phyloP scores from a whole-genome alignment of 169 alveolate genomes.

The Cryptosporidium tyzzeri region DNA sequence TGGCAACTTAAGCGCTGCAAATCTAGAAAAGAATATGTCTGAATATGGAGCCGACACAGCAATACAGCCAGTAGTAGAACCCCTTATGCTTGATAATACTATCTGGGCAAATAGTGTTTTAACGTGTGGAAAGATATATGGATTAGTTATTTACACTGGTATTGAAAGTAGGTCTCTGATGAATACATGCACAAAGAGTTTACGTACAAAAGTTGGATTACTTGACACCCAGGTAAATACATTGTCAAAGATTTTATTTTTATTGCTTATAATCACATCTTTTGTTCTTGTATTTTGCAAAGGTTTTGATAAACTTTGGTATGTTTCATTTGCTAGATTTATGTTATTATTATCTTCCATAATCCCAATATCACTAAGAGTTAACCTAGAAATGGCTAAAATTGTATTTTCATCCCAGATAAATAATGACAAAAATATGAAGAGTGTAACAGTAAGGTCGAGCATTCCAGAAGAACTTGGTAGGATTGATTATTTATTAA shows the following conservation, averaged over 20 bases:
- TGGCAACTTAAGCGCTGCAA: background rate
- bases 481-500: constrained; percentile 92
- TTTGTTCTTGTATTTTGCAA: constrained; percentile 79
- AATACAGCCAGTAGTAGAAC: constrained; percentile 26
- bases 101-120: constrained; percentile 96
- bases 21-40: constrained; percentile 21
- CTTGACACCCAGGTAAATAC: constrained; percentile 84
- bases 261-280: constrained; percentile 80
- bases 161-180: constrained; percentile 90
- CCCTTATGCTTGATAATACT: constrained; percentile 88
- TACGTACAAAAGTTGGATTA: constrained; percentile 80
- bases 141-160: constrained; percentile 95
- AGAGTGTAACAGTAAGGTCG: constrained; percentile 93
- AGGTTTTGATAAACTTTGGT: constrained; percentile 84
- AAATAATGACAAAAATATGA: constrained; percentile 90
- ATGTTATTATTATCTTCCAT: constrained; percentile 94
- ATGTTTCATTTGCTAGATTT: constrained; percentile 85
- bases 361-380: constrained; percentile 97
- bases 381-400: constrained; percentile 97
- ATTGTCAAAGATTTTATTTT: constrained; percentile 80
- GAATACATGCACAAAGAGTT: constrained; percentile 80
- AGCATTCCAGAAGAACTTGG: constrained; percentile 98
- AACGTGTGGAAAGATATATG: constrained; percentile 93
- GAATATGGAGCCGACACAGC: background rate
- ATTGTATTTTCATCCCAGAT: constrained; percentile 89